A percentile compares a stretch with the other conserved stretches of the same genome.
Conservation (phyloP, 2,329 filamentous ascomycete genomes). For the Talaromyces piceae region DNA sequence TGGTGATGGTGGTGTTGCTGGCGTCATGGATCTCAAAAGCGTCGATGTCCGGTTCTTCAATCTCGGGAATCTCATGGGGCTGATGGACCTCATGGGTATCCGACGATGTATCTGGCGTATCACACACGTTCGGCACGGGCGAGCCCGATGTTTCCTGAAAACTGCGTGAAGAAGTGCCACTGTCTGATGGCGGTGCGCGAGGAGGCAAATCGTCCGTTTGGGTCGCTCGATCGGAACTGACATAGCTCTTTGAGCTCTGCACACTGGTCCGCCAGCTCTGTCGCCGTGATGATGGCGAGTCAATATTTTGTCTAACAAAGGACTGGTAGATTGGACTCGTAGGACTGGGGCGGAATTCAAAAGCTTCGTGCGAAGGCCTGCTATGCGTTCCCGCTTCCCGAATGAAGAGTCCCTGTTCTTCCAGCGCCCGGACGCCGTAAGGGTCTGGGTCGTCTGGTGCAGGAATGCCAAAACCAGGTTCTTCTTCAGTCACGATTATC, state of each 20-base stretch:
- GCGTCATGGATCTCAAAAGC: constrained; percentile 35
- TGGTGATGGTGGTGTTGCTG: constrained; percentile 46
- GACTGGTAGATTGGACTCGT: constrained; percentile 60
- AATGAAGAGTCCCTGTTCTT: constrained; percentile 75
- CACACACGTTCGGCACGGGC: constrained; percentile 17
- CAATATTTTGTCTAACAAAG: constrained; percentile 59
- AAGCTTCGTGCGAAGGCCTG: constrained; percentile 68
- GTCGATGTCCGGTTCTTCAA: constrained; percentile 3
- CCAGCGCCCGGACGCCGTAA: constrained; percentile 82
- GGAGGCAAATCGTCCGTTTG: constrained; percentile 54
- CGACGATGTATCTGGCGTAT: constrained; percentile 16
- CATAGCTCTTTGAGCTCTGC: constrained; percentile 47
- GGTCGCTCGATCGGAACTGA: constrained; percentile 54
- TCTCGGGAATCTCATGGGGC: constrained; percentile 11
- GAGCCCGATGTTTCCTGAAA: constrained; percentile 18
- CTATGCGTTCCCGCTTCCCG: constrained; percentile 75
- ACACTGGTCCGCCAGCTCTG: constrained; percentile 66
- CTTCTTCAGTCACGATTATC: constrained; percentile 38
- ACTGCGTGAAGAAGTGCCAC: constrained; percentile 26
- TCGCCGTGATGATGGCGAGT: constrained; percentile 51
- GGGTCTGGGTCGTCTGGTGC: constrained; percentile 79
- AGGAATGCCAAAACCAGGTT: constrained; percentile 66
- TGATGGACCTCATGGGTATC: constrained; percentile 20
- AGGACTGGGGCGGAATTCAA: constrained; percentile 72
- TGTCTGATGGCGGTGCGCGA: constrained; percentile 26